phyloP scores from a whole-genome alignment of 345 rosid species.

The Clausena lansium region DNA sequence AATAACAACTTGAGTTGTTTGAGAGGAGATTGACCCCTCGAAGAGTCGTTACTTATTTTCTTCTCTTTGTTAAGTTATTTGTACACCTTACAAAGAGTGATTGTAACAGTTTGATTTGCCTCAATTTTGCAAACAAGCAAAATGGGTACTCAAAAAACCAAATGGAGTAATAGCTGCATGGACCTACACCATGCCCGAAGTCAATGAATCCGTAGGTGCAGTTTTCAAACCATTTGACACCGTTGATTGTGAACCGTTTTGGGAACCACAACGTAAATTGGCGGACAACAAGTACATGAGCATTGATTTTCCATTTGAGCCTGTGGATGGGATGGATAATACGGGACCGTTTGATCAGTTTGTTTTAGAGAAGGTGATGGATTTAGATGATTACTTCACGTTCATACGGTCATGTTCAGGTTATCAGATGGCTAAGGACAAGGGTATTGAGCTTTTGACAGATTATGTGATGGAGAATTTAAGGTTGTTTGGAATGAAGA shows the following conservation, averaged over 20 bases:
- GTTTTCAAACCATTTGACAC: constrained; percentile 51
- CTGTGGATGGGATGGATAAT: constrained; percentile 39
- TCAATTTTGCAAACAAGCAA: constrained; percentile 52
- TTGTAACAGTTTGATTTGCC: constrained; percentile 59
- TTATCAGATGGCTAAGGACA: constrained; percentile 65
- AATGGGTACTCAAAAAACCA: constrained; percentile 68
- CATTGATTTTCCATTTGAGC: constrained; percentile 72
- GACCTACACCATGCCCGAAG: constrained; percentile 74
- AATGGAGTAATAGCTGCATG: constrained; percentile 67
- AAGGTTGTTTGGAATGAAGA: constrained; percentile 54
- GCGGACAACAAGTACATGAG: constrained; percentile 53
- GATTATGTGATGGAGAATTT: constrained; percentile 38
- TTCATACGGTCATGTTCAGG: constrained; percentile 69
- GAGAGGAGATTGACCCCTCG: too few relatives aligned
- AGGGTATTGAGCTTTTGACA: constrained; percentile 57
- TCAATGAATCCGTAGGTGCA: constrained; percentile 44
- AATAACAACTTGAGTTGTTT: too few relatives aligned
- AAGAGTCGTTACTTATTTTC: too few relatives aligned
- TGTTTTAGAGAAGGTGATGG: constrained; percentile 51
- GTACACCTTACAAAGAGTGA: too few relatives aligned
- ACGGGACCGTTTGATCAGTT: constrained; percentile 54
- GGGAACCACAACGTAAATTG: constrained; percentile 55
- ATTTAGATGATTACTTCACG: constrained; percentile 45
- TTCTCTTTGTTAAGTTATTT: too few relatives aligned
- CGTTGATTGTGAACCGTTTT: constrained; percentile 37